Evolutionary conservation across 257 asterid species (phyloP).

Genomic region (Ligustrum vulgare): DNA sequence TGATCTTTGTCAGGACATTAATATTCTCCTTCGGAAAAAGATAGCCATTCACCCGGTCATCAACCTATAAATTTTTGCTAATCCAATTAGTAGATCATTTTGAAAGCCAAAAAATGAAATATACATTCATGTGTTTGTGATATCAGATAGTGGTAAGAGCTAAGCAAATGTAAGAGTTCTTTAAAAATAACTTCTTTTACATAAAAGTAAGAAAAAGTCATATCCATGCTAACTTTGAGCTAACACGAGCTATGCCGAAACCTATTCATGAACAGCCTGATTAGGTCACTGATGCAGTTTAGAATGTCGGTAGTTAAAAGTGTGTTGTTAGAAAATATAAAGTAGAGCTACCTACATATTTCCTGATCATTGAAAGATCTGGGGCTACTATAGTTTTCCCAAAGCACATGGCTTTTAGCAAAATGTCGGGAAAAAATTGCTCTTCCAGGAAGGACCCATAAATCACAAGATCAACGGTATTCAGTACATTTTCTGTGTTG

Average conservation of each 20-base stretch:
- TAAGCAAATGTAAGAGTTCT: neutral
- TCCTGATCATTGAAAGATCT: constrained; percentile 58
- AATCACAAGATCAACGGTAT: constrained; percentile 67
- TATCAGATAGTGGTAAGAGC: neutral
- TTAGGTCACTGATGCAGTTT: neutral
- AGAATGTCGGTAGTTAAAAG: neutral
- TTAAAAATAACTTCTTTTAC: neutral
- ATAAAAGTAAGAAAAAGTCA: neutral
- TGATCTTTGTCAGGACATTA: constrained; percentile 42
- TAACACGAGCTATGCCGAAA: neutral
- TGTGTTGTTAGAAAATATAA: constrained; percentile 14
- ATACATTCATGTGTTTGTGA: neutral
- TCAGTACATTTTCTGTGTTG: constrained; percentile 44
- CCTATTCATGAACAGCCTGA: neutral
- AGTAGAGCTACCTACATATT: constrained; percentile 60
- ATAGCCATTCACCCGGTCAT: constrained; percentile 71
- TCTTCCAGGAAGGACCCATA: constrained; percentile 86
- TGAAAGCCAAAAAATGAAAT: constrained; percentile 1
- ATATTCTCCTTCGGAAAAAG: constrained; percentile 64
- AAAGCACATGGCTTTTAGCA: constrained; percentile 84
- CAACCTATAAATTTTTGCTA: constrained; percentile 44
- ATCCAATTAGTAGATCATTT: constrained; percentile 32
- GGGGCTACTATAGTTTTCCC: constrained; percentile 88
- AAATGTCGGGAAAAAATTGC: constrained; percentile 65
- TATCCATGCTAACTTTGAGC: neutral